A percentile compares a stretch with the other conserved stretches of the same genome.
phyloP scores from a whole-genome alignment of 352 stramenopile species.

The Phytopythium montanum region DNA sequence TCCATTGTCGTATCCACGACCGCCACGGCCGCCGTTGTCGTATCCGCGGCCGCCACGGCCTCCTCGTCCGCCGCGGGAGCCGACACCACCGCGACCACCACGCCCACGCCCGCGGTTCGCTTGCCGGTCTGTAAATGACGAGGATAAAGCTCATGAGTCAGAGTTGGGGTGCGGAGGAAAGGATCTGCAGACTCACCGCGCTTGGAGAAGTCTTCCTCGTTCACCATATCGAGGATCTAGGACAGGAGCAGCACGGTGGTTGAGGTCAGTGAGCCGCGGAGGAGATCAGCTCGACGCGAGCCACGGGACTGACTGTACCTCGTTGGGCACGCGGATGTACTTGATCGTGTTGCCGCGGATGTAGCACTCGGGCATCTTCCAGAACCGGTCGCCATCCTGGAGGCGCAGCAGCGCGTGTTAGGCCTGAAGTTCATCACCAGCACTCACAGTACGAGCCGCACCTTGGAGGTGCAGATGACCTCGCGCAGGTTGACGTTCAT shows the following conservation, averaged over 20 bases:
- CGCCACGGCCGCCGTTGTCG: slow-evolving; percentile 21
- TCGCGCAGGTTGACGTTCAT: slow-evolving; percentile 99
- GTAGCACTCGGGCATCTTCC: slow-evolving; percentile 98
- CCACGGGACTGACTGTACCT: slow-evolving; percentile 46
- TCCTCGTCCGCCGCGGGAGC: slow-evolving; percentile 34
- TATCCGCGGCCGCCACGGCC: slow-evolving; percentile 37
- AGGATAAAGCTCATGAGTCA: neutral
- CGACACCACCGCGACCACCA: slow-evolving; percentile 51
- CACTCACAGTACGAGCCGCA: slow-evolving; percentile 17
- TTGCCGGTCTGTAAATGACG: slow-evolving; percentile 49
- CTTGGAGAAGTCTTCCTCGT: slow-evolving; percentile 91
- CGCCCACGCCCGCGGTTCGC: slow-evolving; percentile 67
- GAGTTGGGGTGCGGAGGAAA: neutral
- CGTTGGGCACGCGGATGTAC: slow-evolving; percentile 97
- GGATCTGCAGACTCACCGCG: slow-evolving; percentile 31
- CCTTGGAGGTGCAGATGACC: slow-evolving; percentile 98
- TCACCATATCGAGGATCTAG: slow-evolving; percentile 92
- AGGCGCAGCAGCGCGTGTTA: neutral
- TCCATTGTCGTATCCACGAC: slow-evolving; percentile 15
- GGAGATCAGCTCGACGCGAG: too few species aligned
- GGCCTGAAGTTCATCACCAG: neutral
- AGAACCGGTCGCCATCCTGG: slow-evolving; percentile 96
- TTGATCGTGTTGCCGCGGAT: slow-evolving; percentile 98
- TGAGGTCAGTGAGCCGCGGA: too few species aligned
- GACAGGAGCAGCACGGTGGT: neutral